These are phyloP conservation scores for Miamiensis avidus DNA, from an alignment of 169 alveolate species.

Conservation along the genomic window DNA sequence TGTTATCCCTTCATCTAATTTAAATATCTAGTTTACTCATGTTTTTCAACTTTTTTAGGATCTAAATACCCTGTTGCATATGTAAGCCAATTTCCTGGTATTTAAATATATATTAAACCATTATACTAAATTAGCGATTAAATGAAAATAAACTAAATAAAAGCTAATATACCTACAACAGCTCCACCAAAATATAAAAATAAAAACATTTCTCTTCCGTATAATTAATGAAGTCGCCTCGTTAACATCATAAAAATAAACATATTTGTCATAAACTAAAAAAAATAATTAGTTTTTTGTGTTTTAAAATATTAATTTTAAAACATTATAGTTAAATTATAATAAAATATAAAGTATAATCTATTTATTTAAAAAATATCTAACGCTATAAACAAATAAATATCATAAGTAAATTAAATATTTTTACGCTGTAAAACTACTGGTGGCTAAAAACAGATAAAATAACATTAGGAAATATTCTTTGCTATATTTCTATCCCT, in stretches of 20 bases:
- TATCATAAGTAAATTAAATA: neutral
- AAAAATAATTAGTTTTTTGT: neutral
- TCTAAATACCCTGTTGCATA: neutral
- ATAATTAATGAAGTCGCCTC: neutral
- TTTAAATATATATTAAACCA: no score
- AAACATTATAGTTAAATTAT: no score
- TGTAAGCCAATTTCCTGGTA: neutral
- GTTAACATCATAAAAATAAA: neutral
- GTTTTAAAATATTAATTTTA: no score
- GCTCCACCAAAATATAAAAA: neutral
- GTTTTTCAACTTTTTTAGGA: neutral
- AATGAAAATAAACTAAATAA: no score
- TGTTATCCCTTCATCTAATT: neutral
- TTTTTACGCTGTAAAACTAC: neutral
- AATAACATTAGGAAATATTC: neutral
- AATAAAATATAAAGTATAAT: no score
- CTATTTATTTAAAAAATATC: no score
- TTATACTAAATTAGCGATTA: no score
- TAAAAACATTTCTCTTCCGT: neutral
- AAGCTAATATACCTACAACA: neutral
- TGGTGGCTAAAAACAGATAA: neutral
- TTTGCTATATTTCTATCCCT: neutral
- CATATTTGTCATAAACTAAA: neutral
- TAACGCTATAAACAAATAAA: neutral
- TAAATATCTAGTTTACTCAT: neutral